Percentiles rank a stretch among this genome's conserved stretches.
Conservation (phyloP, 805 yeast species). For the Sugiyamaella valdiviana region DNA sequence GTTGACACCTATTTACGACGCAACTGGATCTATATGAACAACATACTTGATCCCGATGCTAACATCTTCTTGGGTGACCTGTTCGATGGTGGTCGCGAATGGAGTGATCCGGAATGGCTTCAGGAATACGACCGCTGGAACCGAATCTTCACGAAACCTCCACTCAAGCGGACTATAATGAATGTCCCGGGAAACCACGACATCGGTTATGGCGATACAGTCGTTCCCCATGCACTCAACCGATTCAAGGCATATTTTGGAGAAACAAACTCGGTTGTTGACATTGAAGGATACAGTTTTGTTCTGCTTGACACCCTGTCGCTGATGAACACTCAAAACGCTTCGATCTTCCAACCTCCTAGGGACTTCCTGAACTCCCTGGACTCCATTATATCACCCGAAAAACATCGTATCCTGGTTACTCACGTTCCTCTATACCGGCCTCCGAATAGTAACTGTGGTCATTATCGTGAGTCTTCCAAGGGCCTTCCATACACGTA, state of each 20-base stretch:
- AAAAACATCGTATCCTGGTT: conserved; percentile 58
- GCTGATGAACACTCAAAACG: conserved; percentile 51
- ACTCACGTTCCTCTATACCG: conserved; percentile 87
- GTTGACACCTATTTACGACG: conserved; percentile 76
- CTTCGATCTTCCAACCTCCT: conserved; percentile 43
- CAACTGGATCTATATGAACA: conserved; percentile 59
- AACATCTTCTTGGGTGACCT: conserved; percentile 82
- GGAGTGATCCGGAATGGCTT: conserved; percentile 65
- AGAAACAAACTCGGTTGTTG: conserved; percentile 46
- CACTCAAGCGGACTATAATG: conserved; percentile 39
- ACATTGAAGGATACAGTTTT: conserved; percentile 66
- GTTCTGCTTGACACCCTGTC: conserved; percentile 81
- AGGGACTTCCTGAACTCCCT: conserved; percentile 38
- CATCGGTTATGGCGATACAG: conserved; percentile 81
- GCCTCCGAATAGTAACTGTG: conserved; percentile 58
- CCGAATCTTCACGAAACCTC: conserved; percentile 53
- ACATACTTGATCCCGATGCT: conserved; percentile 62
- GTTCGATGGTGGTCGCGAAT: conserved; percentile 91
- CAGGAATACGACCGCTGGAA: conserved; percentile 66
- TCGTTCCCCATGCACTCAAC: conserved; percentile 48
- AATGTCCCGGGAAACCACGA: conserved; percentile 92
- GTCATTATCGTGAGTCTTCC: conserved; percentile 64
- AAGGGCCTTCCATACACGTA: conserved; percentile 58
- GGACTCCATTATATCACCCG: conserved; percentile 10
- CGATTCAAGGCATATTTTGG: conserved; percentile 76